Evolutionary conservation across 805 yeast genomes (phyloP).

Genomic region (Wickerhamomyces rabaulensis): DNA sequence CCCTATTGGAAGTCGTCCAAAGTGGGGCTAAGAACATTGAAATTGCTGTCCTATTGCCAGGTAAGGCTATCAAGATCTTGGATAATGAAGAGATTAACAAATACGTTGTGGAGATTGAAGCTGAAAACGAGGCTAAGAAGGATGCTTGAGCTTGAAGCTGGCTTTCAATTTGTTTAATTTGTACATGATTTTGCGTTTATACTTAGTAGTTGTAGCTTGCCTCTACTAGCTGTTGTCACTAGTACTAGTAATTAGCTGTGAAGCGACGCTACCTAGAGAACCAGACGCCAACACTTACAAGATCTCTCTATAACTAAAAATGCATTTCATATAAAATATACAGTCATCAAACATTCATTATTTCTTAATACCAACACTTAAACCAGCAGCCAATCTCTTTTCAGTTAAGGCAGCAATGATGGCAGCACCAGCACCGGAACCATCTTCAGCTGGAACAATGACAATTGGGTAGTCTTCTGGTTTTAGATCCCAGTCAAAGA

Average conservation of each 20-base stretch:
- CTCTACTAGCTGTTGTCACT: too few relatives aligned
- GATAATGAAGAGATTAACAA: constrained; percentile 66
- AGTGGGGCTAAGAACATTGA: constrained; percentile 97
- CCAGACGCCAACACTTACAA: not conserved
- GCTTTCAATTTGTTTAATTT: not conserved
- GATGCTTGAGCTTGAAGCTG: too few relatives aligned
- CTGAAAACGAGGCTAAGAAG: constrained; percentile 52
- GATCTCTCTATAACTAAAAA: not conserved
- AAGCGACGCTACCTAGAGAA: too few relatives aligned
- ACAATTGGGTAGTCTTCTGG: constrained; percentile 65
- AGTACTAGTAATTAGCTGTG: too few relatives aligned
- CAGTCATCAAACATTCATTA: not conserved
- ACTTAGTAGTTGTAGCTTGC: too few relatives aligned
- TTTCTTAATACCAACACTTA: constrained; percentile 52
- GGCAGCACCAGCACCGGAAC: constrained; percentile 97
- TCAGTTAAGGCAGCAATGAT: constrained; percentile 93
- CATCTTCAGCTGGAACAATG: constrained; percentile 94
- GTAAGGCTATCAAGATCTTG: constrained; percentile 51
- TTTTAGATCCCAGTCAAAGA: constrained; percentile 68
- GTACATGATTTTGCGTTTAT: not conserved
- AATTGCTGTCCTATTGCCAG: constrained; percentile 79
- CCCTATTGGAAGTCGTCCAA: constrained; percentile 92
- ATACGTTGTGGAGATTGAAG: constrained; percentile 78
- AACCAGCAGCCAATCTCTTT: constrained; percentile 66
- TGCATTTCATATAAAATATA: not conserved